Conservation (phyloP, 2,329 filamentous ascomycete species). For the Cordyceps farinosa region DNA sequence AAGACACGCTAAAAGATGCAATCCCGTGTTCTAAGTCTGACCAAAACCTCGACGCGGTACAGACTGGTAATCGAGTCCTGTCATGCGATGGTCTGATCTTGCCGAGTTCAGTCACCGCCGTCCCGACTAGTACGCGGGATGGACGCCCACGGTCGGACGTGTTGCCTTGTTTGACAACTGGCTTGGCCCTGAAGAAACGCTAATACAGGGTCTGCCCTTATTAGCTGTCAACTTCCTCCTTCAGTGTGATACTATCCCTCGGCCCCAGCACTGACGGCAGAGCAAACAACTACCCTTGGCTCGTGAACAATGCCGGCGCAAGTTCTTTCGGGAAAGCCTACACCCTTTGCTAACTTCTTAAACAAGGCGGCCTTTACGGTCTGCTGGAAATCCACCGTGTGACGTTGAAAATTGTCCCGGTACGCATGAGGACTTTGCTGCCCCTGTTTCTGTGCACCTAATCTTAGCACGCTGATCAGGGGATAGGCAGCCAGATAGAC, state of each 20-base stretch:
- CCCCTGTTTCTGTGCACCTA: not conserved
- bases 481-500: not conserved
- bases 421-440: not conserved
- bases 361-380: not conserved
- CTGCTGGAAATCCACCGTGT: not conserved
- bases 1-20: not conserved
- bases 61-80: not conserved
- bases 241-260: not conserved
- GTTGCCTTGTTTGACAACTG: not conserved
- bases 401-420: not conserved
- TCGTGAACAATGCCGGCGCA: not conserved
- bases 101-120: not conserved
- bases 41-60: not conserved
- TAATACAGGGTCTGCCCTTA: not conserved
- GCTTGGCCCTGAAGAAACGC: not conserved
- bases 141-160: not conserved
- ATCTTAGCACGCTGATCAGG: conserved; percentile 1
- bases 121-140: not conserved
- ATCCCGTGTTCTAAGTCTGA: not conserved
- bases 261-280: not conserved
- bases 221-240: not conserved
- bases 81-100: conserved; percentile 9
- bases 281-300: not conserved
- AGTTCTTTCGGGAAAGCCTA: not conserved
- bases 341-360: not conserved